Evolutionary conservation across 306 rosid genomes (phyloP).

Genomic region (Dryas octopetala): DNA sequence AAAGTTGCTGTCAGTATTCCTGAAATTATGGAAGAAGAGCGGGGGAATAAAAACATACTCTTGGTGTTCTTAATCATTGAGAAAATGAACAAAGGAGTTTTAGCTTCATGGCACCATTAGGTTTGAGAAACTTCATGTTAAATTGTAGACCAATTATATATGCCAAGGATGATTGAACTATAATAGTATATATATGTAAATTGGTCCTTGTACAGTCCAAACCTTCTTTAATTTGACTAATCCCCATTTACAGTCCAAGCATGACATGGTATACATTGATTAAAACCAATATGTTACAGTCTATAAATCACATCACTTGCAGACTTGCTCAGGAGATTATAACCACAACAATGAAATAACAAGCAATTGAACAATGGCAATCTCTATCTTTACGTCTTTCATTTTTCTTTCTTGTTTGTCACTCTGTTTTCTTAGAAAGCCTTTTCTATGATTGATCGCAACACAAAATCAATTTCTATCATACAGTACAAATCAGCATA

Average conservation of each 20-base stretch:
- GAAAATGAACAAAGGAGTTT: too few relatives aligned
- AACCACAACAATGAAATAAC: not conserved
- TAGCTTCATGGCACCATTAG: not conserved
- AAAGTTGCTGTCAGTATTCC: not conserved
- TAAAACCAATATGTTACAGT: too few relatives aligned
- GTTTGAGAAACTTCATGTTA: not conserved
- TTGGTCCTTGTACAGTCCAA: too few relatives aligned
- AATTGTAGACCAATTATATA: not conserved
- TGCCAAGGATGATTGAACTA: too few relatives aligned
- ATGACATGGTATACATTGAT: too few relatives aligned
- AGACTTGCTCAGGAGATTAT: too few relatives aligned
- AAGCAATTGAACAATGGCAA: not conserved
- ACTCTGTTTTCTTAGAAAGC: not conserved
- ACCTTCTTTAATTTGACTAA: too few relatives aligned
- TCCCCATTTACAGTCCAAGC: too few relatives aligned
- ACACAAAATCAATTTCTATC: not conserved
- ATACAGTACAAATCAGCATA: slow-evolving; percentile 14
- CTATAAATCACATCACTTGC: too few relatives aligned
- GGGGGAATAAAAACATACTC: too few relatives aligned
- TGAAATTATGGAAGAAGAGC: too few relatives aligned
- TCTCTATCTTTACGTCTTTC: not conserved
- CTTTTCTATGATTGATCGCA: slow-evolving; percentile 4
- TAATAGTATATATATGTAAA: too few relatives aligned
- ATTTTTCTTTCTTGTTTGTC: not conserved
- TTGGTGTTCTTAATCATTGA: not conserved